Evolutionary conservation across 164 flowering plant genomes (phyloP).

Genomic region (Magnolia sinica): DNA sequence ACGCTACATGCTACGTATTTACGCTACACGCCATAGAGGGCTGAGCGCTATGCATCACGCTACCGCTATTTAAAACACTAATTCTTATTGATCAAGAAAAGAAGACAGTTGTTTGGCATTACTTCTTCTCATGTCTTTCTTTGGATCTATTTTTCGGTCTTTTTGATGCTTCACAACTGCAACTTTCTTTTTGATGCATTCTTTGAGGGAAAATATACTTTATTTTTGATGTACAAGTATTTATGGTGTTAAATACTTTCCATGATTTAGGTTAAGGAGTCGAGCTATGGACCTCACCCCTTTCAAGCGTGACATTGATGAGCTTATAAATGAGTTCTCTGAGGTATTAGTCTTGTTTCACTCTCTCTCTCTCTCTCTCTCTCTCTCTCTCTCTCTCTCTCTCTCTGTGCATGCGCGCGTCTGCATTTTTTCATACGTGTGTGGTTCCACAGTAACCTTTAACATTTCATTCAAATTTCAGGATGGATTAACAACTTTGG

Average conservation of each 20-base stretch:
- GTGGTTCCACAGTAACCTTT: not conserved
- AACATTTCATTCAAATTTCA: conserved; percentile 17
- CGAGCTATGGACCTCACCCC: conserved; percentile 48
- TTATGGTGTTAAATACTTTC: not conserved
- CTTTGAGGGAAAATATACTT: too few relatives aligned
- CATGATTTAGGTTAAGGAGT: not conserved
- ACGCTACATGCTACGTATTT: too few relatives aligned
- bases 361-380: not conserved
- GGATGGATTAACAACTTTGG: conserved; percentile 49
- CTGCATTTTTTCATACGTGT: not conserved
- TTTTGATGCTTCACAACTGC: not conserved
- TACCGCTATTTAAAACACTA: too few relatives aligned
- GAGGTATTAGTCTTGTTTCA: conserved; percentile 32
- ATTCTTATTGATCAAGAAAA: too few relatives aligned
- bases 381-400: not conserved
- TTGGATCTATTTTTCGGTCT: not conserved
- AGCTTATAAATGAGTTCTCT: conserved; percentile 62
- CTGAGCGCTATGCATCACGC: too few relatives aligned
- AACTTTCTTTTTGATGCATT: not conserved
- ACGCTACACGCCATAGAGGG: too few relatives aligned
- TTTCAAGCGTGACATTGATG: conserved; percentile 78
- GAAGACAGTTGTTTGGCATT: too few relatives aligned
- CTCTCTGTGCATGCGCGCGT: not conserved
- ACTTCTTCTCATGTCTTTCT: too few relatives aligned
- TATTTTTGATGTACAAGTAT: too few relatives aligned